Evolutionary conservation across 257 asterid species (phyloP).

Genomic region (Cynanchum wilfordii): DNA sequence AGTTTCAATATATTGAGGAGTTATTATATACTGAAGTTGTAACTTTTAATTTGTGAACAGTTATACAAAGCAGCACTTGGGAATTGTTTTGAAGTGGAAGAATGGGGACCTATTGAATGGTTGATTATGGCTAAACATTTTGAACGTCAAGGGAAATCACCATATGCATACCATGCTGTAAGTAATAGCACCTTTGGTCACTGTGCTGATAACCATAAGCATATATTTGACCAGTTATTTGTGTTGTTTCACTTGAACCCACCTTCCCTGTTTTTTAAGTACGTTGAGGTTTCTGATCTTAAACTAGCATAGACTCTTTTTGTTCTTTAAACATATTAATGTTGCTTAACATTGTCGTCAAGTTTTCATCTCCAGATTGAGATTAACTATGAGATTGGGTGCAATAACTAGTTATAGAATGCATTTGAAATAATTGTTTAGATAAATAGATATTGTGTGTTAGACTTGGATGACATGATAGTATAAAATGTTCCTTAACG

Average conservation of each 20-base stretch:
- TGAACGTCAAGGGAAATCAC: conserved; percentile 91
- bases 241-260: neutral
- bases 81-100: conserved; percentile 75
- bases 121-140: conserved; percentile 82
- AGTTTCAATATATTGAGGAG: neutral
- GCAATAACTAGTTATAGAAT: neutral
- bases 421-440: neutral
- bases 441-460: neutral
- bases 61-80: conserved; percentile 81
- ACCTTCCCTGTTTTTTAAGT: neutral
- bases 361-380: neutral
- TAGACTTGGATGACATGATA: neutral
- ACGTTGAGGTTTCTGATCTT: neutral
- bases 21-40: neutral
- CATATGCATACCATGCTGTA: conserved; percentile 92
- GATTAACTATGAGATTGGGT: neutral
- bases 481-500: neutral
- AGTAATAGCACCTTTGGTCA: conserved; percentile 20
- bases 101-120: conserved; percentile 98
- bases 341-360: neutral
- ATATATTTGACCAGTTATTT: neutral
- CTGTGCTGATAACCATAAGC: too few relatives aligned
- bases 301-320: neutral
- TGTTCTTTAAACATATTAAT: neutral
- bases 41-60: conserved; percentile 26